phyloP scores from a whole-genome alignment of 257 asterid genomes.

The Solanum appendiculatum region DNA sequence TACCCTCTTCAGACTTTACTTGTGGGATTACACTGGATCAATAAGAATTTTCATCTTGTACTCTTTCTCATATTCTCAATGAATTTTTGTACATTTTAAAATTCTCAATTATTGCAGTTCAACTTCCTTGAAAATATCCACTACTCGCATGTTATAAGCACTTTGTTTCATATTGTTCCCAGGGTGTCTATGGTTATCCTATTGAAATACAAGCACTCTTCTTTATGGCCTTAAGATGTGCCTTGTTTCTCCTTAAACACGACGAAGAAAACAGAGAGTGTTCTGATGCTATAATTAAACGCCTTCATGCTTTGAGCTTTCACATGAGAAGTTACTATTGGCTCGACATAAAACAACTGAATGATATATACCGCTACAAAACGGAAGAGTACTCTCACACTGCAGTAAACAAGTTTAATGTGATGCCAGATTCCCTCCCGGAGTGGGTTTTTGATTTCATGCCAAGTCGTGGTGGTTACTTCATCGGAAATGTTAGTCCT shows the following conservation, averaged over 20 bases:
- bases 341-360: conserved; percentile 80
- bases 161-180: conserved; percentile 2
- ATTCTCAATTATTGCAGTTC: background rate
- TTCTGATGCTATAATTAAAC: conserved; percentile 44
- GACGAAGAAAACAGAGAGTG: conserved; percentile 68
- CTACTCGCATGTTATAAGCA: background rate
- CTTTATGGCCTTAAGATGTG: conserved; percentile 85
- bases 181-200: conserved; percentile 92
- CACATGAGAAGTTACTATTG: conserved; percentile 89
- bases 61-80: background rate
- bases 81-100: background rate
- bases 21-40: background rate
- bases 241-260: conserved; percentile 52
- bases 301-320: conserved; percentile 74
- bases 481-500: conserved; percentile 86
- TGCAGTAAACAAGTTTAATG: conserved; percentile 87
- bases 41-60: background rate
- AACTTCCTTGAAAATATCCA: background rate
- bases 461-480: conserved; percentile 84
- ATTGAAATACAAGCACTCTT: conserved; percentile 86
- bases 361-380: conserved; percentile 77
- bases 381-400: conserved; percentile 93
- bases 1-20: background rate
- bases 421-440: conserved; percentile 85
- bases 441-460: conserved; percentile 91